Conservation (phyloP, 2,329 filamentous ascomycete species). For the Saccharata proteae region DNA sequence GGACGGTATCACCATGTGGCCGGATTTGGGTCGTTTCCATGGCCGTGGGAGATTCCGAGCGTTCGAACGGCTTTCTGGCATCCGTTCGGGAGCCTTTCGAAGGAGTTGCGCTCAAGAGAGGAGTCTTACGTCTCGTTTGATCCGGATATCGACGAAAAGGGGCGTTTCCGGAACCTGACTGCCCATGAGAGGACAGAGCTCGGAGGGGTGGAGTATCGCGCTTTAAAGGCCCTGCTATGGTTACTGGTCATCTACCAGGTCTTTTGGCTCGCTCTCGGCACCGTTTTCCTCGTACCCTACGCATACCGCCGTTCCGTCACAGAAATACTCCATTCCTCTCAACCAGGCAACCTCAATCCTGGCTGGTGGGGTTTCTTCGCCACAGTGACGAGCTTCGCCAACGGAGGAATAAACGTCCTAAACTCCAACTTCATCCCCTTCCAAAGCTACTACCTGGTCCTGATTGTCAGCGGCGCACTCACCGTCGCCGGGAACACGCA, state of each 20-base stretch:
- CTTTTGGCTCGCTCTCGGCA: slow-evolving; percentile 16
- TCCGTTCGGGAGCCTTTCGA: slow-evolving; percentile 13
- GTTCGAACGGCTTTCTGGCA: slow-evolving; percentile 15
- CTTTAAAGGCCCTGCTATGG: slow-evolving; percentile 11
- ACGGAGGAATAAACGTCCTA: slow-evolving; percentile 22
- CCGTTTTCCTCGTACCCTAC: slow-evolving; percentile 12
- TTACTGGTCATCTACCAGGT: slow-evolving; percentile 16
- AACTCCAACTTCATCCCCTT: slow-evolving; percentile 25
- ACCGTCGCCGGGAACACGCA: slow-evolving; percentile 55
- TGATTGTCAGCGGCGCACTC: slow-evolving; percentile 41
- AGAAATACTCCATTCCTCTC: slow-evolving; percentile 7
- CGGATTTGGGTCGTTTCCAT: slow-evolving; percentile 18
- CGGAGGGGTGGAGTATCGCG: slow-evolving; percentile 32
- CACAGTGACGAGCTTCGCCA: slow-evolving; percentile 17
- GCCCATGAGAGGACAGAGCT: slow-evolving; percentile 29
- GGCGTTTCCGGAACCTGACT: slow-evolving; percentile 24
- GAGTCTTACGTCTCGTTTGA: slow-evolving; percentile 22
- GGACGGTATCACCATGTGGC: slow-evolving; percentile 17
- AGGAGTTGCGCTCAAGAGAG: slow-evolving; percentile 14
- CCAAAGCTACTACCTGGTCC: slow-evolving; percentile 26
- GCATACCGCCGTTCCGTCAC: slow-evolving; percentile 7
- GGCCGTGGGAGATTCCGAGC: slow-evolving; percentile 19
- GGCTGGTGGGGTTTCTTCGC: slow-evolving; percentile 20
- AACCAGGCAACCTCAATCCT: slow-evolving; percentile 16
- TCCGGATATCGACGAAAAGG: slow-evolving; percentile 17